phyloP scores from a whole-genome alignment of 495 filamentous ascomycete genomes.

The Hypoxylon lienhwacheense region DNA sequence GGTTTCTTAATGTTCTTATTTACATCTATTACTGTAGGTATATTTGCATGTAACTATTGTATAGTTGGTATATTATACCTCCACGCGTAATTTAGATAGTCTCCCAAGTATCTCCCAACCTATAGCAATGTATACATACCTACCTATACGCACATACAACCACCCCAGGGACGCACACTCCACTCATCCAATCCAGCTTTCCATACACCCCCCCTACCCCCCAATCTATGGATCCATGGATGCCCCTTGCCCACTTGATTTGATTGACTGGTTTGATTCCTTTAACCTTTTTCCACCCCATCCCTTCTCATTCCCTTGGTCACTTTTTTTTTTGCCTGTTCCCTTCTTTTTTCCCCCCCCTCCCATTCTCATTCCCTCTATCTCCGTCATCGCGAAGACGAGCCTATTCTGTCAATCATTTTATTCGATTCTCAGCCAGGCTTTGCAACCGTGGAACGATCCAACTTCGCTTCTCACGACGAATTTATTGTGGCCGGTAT shows the following conservation, averaged over 20 bases:
- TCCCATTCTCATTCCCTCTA: constrained; percentile 22
- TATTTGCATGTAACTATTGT: no score
- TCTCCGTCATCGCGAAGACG: constrained; percentile 31
- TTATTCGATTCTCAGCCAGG: constrained; percentile 36
- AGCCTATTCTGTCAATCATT: constrained; percentile 42
- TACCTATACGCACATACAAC: not conserved
- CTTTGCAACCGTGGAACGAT: constrained; percentile 37
- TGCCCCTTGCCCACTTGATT: constrained; percentile 34
- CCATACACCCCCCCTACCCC: constrained; percentile 32
- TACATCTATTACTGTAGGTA: no score
- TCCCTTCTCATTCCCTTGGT: constrained; percentile 37
- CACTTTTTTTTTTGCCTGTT: constrained; percentile 15
- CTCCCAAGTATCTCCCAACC: no score
- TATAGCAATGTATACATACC: no score
- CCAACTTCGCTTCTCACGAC: constrained; percentile 39
- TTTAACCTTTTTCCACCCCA: constrained; percentile 37
- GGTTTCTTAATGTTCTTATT: not conserved
- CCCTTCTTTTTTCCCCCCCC: constrained; percentile 18
- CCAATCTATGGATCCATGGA: no score
- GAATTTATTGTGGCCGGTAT: constrained; percentile 28
- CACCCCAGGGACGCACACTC: constrained; percentile 19
- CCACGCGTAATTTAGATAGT: no score
- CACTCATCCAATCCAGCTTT: constrained; percentile 27
- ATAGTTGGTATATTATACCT: no score
- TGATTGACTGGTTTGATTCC: constrained; percentile 32